Evolutionary conservation across 805 yeast genomes (phyloP), one percentile per base, ranked within the genome.

Genomic region (Brettanomyces bruxellensis): DNA sequence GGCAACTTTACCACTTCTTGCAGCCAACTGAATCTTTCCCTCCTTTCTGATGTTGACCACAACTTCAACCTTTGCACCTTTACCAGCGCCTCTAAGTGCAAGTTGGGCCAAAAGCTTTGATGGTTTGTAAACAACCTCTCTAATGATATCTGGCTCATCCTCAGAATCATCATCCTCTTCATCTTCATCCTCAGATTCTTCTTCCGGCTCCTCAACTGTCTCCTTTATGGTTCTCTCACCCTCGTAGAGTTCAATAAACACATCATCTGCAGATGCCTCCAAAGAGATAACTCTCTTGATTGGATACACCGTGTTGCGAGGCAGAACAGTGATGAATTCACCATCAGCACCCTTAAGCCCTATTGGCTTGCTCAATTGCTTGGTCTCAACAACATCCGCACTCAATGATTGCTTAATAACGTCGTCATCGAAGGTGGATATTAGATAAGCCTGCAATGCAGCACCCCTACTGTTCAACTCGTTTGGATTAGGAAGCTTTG

Each of bases 391-490:
- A 50, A 90, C 86, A 49, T 86, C 78, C 30, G 95, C 93, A 67
- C 86, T 85, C 56, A 81, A 71, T 48, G 93, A 82, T 69, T 88
- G 95, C 42, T 74, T 70, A 57, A 83, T 72, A 67, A 88, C 93
- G 51, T 86, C 95, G 45, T 78, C 88, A 60, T 83, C 93, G 58
- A 87, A 95, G 48, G 79, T 72, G 59, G 84, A 91, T 52, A 84
- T 71, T 58, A 91, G 73, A 36, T 95, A 80, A 44, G 96, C 99
- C 75, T 93, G 98, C 64, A 91, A 76, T 52, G 98, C 96, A 49
- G 96, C 95, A 69, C 99, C 99, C 61, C 95, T 83, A 53, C 95
- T 82, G 53, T 84, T 73, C 60, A 89, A 75, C 72, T 93, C 98
- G 61, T 86, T 82, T 50, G 99, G 97, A 69, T 86, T 79, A 51